phyloP scores from a whole-genome alignment of 2,329 filamentous ascomycete genomes.

The Phaeosphaeria sp. region DNA sequence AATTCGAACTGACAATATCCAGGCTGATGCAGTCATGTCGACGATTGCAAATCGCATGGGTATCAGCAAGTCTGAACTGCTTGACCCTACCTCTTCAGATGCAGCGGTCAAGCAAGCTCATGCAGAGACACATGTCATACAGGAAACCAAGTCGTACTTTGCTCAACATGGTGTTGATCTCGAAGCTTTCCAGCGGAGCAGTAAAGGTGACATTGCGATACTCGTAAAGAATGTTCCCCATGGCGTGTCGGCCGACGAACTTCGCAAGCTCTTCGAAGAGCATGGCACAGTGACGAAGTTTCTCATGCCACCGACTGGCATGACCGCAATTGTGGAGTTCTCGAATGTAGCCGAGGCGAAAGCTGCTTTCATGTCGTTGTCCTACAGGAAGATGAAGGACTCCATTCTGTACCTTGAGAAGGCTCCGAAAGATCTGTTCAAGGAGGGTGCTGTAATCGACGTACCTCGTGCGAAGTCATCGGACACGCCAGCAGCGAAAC shows the following conservation, averaged over 20 bases:
- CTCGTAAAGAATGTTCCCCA: slow-evolving; percentile 95
- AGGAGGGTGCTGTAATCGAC: slow-evolving; percentile 38
- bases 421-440: slow-evolving; percentile 83
- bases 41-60: slow-evolving; percentile 87
- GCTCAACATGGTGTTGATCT: slow-evolving; percentile 86
- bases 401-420: slow-evolving; percentile 93
- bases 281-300: slow-evolving; percentile 82
- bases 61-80: slow-evolving; percentile 85
- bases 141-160: slow-evolving; percentile 95
- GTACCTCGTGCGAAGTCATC: slow-evolving; percentile 42
- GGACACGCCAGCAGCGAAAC: slow-evolving; percentile 55
- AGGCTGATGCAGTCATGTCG: slow-evolving; percentile 84
- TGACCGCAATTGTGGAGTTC: slow-evolving; percentile 93
- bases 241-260: slow-evolving; percentile 78
- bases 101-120: slow-evolving; percentile 96
- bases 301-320: slow-evolving; percentile 90
- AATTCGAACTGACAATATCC: background rate
- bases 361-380: slow-evolving; percentile 81
- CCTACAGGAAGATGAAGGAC: slow-evolving; percentile 90
- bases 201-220: slow-evolving; percentile 85
- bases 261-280: slow-evolving; percentile 82
- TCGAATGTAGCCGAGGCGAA: slow-evolving; percentile 79
- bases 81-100: slow-evolving; percentile 95
- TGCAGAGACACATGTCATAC: slow-evolving; percentile 93
- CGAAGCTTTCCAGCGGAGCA: slow-evolving; percentile 84